phyloP scores from a whole-genome alignment of 179 eudicot genomes.

The Kewa caespitosa region DNA sequence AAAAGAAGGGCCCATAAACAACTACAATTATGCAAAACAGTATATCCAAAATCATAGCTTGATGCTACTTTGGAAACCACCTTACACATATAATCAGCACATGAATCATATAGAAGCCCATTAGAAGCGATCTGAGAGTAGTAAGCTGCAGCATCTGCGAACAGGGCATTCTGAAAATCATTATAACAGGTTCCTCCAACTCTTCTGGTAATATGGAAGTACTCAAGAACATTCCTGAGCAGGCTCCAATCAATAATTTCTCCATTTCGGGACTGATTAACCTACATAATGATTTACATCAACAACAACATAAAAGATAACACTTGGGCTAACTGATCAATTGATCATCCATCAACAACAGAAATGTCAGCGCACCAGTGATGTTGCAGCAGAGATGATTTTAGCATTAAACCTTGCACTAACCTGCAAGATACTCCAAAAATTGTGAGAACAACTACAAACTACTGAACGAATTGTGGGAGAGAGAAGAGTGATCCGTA shows the following conservation, averaged over 20 bases:
- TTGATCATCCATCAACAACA: neutral
- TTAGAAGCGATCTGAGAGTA: slow-evolving; percentile 43
- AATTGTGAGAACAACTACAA: neutral
- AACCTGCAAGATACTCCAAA: slow-evolving; percentile 25
- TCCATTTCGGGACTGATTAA: slow-evolving; percentile 33
- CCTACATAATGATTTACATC: slow-evolving; percentile 15
- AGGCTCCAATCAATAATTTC: slow-evolving; percentile 17
- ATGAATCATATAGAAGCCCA: slow-evolving; percentile 40
- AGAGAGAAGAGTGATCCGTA: neutral
- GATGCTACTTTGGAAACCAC: slow-evolving; percentile 20
- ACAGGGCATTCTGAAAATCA: slow-evolving; percentile 37
- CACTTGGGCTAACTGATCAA: neutral
- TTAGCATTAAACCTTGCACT: slow-evolving; percentile 19
- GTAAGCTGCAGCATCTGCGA: slow-evolving; percentile 39
- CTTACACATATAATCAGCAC: slow-evolving; percentile 37
- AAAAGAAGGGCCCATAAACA: slow-evolving; percentile 1
- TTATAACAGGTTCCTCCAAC: slow-evolving; percentile 29
- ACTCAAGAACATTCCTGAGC: slow-evolving; percentile 31
- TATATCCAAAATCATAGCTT: neutral
- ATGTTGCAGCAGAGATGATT: slow-evolving; percentile 28
- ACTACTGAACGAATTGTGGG: neutral
- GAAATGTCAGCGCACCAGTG: slow-evolving; percentile 22
- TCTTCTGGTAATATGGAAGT: slow-evolving; percentile 16
- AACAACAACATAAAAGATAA: neutral
- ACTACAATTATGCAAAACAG: neutral